Percentiles rank a stretch among this genome's conserved stretches.
Conservation (phyloP, 495 filamentous ascomycete species). For the Patellaria atrata region DNA sequence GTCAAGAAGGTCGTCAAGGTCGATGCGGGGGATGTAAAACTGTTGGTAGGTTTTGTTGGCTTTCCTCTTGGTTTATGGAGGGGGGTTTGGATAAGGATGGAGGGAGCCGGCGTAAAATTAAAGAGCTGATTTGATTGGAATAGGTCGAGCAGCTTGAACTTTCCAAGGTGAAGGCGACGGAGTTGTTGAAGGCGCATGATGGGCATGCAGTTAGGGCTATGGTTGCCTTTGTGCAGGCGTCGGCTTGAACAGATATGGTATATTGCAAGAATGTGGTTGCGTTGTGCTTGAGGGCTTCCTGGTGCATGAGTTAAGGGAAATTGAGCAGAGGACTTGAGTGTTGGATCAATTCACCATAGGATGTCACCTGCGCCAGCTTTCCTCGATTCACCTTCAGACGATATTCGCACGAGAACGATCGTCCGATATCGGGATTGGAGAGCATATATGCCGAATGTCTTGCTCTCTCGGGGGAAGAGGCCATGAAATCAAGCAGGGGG, state of each 20-base stretch:
- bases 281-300: too few relatives aligned
- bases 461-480: too few relatives aligned
- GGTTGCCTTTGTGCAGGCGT: constrained; percentile 41
- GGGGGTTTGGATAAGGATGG: constrained; percentile 2
- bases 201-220: constrained; percentile 62
- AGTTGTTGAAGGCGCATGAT: constrained; percentile 64
- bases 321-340: too few relatives aligned
- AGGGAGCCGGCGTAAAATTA: constrained; percentile 1
- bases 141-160: constrained; percentile 71
- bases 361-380: too few relatives aligned
- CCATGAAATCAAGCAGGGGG: too few relatives aligned
- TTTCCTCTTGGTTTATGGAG: neutral
- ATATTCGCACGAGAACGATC: too few relatives aligned
- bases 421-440: too few relatives aligned
- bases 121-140: neutral
- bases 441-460: too few relatives aligned
- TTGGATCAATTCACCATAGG: too few relatives aligned
- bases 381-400: too few relatives aligned
- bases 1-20: constrained; percentile 46
- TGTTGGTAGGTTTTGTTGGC: constrained; percentile 39
- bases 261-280: too few relatives aligned
- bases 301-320: too few relatives aligned
- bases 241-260: constrained; percentile 20
- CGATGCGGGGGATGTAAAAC: constrained; percentile 45
- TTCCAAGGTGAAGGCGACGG: constrained; percentile 65